A percentile compares a stretch with the other conserved stretches of the same genome.
Evolutionary conservation across 1,284 basidiomycete genomes (phyloP).

Genomic region (Porodaedalea pini): DNA sequence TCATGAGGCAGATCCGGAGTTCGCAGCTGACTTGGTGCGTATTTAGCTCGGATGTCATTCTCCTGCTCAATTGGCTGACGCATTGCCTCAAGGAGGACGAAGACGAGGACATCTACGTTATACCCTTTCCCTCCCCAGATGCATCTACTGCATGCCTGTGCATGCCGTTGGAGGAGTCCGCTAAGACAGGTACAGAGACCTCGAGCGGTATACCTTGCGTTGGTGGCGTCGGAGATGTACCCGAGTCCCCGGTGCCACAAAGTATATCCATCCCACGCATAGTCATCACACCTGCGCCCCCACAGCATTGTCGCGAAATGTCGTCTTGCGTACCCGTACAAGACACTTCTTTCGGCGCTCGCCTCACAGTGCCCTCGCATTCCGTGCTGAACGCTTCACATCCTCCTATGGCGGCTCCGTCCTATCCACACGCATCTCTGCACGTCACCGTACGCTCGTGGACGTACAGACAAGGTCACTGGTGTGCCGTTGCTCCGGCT

Average conservation of each 20-base stretch:
- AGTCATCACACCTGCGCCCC: constrained; percentile 45
- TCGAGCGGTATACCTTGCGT: background rate
- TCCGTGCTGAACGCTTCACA: constrained; percentile 45
- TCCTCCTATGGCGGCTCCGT: constrained; percentile 38
- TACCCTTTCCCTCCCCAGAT: constrained; percentile 1
- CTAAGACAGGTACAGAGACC: no score
- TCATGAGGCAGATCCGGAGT: constrained; percentile 17
- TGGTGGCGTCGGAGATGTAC: background rate
- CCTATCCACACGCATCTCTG: constrained; percentile 16
- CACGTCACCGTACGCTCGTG: constrained; percentile 35
- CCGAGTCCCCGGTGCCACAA: constrained; percentile 7
- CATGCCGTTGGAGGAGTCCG: no score
- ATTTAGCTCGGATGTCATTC: constrained; percentile 9
- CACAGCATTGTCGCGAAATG: constrained; percentile 34
- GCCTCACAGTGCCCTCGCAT: constrained; percentile 49
- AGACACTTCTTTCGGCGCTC: constrained; percentile 48
- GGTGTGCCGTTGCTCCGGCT: constrained; percentile 46
- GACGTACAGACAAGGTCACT: constrained; percentile 51
- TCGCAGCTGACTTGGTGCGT: constrained; percentile 21
- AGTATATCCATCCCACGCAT: constrained; percentile 43
- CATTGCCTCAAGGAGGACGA: constrained; percentile 23
- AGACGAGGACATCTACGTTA: constrained; percentile 18
- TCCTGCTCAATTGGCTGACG: constrained; percentile 8
- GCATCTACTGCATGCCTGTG: background rate
- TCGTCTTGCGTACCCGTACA: constrained; percentile 50